Evolutionary conservation across 192 early-diverging fungal genomes (phyloP), one percentile per base, ranked within the genome.

Genomic region (Mortierella hygrophila): DNA sequence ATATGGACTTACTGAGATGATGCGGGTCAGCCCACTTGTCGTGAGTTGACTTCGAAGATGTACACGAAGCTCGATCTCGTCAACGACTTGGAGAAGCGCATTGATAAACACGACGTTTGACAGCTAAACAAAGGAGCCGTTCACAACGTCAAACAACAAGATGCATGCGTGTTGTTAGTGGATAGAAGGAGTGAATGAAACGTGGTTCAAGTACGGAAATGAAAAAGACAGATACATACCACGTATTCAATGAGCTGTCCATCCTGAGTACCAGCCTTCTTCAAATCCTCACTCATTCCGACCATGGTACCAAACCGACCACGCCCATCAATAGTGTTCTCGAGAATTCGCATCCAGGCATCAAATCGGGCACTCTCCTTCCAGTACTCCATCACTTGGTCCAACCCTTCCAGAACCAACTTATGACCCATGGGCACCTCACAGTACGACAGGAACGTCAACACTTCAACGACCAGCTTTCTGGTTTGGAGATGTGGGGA

Each of bases 231-330:
- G 6, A 29, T 2, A 75, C 84, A 21, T 89, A 92, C 91, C 76
- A 90, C 92, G 57, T 95, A 96, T 87, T 96, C 95, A n/a, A 91
- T 93, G 37, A 96, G 82, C 41, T 95, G 93, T 52, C 90, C 92
- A 78, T 96, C 96, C 7, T 91, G 92, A 42, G 84, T 81, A 18
- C 93, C 93, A 38, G 93, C 57, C 81, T 93, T 92, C 46, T 92
- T 93, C 69, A 94, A 80, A 77, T 96, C 95, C 21, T 94, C 93
- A 55, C 94, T 94, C 37, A 92, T 95, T 8, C 93, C 93, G 0
- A 96, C 96, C 52, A 95, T 90, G 80, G 93, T 95, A 10, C 96
- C 96, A 90, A 95, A 94, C 32, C 93, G 91, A 32, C 96, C 96
- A 23, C 96, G 91, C 6, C 96, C 95, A 75, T 96, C 94, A 42